Evolutionary conservation across 108 stramenopile genomes (phyloP).

Genomic region (Conticribra guillardii): DNA sequence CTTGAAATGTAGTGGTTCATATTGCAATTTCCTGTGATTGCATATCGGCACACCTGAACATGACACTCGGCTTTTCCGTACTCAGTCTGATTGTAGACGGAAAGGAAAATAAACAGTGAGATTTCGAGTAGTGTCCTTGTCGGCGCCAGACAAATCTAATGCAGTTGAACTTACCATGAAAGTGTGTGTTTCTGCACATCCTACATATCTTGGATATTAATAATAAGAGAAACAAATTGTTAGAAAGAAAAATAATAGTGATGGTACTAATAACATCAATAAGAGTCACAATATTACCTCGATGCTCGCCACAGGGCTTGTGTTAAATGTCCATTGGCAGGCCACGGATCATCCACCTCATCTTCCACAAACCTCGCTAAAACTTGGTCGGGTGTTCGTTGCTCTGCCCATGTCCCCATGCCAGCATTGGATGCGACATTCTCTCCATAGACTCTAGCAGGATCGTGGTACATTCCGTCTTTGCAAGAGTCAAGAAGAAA

Average conservation of each 20-base stretch:
- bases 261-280: not conserved
- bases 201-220: slow-evolving; percentile 38
- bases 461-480: slow-evolving; percentile 41
- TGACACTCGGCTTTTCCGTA: slow-evolving; percentile 19
- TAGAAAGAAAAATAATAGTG: not conserved
- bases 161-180: no score
- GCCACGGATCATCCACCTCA: slow-evolving; percentile 8
- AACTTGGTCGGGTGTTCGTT: slow-evolving; percentile 20
- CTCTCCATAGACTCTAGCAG: slow-evolving; percentile 26
- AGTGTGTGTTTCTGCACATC: slow-evolving; percentile 44
- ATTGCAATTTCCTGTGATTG: slow-evolving; percentile 40
- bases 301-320: not conserved
- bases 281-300: not conserved
- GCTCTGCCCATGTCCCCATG: slow-evolving; percentile 23
- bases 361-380: slow-evolving; percentile 35
- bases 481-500: slow-evolving; percentile 22
- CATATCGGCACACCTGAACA: slow-evolving; percentile 39
- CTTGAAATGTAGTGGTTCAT: slow-evolving; percentile 14
- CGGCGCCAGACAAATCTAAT: no score
- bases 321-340: not conserved
- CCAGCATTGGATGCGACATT: slow-evolving; percentile 34
- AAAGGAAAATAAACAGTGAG: no score
- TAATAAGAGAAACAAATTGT: no score
- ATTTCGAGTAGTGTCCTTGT: no score
- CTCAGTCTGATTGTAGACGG: no score